A percentile compares a stretch with the other conserved stretches of the same genome.
These are phyloP conservation scores for Blastocystis sp. DNA, from an alignment of 352 stramenopile genomes.

Conservation along the genomic window DNA sequence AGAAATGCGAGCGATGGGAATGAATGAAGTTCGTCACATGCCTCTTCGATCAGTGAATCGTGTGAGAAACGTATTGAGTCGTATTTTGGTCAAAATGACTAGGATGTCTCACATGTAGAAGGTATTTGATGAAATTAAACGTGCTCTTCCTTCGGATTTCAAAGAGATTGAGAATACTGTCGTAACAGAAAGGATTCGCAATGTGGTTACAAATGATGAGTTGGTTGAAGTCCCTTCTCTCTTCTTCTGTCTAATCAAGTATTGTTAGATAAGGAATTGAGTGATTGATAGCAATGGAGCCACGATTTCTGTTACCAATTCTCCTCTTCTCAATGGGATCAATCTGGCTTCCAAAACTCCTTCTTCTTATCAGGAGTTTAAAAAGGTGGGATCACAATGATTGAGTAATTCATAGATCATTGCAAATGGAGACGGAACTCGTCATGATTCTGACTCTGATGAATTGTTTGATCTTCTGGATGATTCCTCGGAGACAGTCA, in stretches of 20 bases:
- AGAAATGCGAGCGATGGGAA: not conserved
- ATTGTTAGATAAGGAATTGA: too few species aligned
- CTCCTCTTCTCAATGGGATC: not conserved
- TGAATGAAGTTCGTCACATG: not conserved
- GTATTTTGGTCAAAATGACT: not conserved
- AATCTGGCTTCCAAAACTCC: not conserved
- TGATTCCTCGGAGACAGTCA: too few species aligned
- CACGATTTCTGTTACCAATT: constrained; percentile 10
- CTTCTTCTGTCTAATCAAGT: constrained; percentile 9
- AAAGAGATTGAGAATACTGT: not conserved
- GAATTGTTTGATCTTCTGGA: too few species aligned
- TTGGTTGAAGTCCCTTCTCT: constrained; percentile 3
- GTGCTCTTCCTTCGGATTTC: not conserved
- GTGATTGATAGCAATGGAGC: constrained; percentile 42
- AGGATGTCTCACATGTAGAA: not conserved
- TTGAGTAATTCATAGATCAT: too few species aligned
- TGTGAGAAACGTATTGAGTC: not conserved
- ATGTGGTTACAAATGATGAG: not conserved
- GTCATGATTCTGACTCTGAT: too few species aligned
- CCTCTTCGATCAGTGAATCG: not conserved
- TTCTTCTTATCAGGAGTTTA: not conserved
- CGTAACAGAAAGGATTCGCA: not conserved
- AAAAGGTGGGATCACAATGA: not conserved
- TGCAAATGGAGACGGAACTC: too few species aligned
- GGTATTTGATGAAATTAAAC: constrained; percentile 17